Percentiles rank a stretch among this genome's conserved stretches.
These are phyloP conservation scores for Albizia julibrissin DNA, from an alignment of 306 rosid genomes.

Conservation along the genomic window DNA sequence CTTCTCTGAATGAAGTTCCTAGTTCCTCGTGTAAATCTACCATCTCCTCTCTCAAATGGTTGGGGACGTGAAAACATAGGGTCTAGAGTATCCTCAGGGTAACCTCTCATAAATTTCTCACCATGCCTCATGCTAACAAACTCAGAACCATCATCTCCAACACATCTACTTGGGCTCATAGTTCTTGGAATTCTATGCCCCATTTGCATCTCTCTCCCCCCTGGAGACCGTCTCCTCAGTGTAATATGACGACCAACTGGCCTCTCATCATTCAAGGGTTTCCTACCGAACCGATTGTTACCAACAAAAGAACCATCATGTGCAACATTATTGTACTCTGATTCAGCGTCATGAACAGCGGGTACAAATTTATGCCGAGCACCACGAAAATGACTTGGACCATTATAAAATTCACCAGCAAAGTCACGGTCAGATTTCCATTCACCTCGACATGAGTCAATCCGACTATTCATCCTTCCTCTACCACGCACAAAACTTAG, in stretches of 20 bases:
- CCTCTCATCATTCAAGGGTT: constrained; percentile 58
- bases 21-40: constrained; percentile 71
- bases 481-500: constrained; percentile 71
- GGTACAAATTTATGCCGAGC: constrained; percentile 68
- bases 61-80: constrained; percentile 62
- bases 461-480: constrained; percentile 55
- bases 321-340: constrained; percentile 61
- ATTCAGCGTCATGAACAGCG: constrained; percentile 50
- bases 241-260: constrained; percentile 52
- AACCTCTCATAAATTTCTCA: constrained; percentile 66
- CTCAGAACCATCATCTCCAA: constrained; percentile 63
- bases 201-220: constrained; percentile 62
- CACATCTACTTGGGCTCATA: constrained; percentile 68
- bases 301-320: constrained; percentile 62
- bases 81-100: constrained; percentile 55
- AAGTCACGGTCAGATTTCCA: constrained; percentile 70
- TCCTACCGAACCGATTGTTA: constrained; percentile 73
- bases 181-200: constrained; percentile 64
- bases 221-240: constrained; percentile 79
- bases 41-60: constrained; percentile 61
- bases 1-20: constrained; percentile 74
- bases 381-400: constrained; percentile 64
- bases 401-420: constrained; percentile 62
- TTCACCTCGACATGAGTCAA: constrained; percentile 53
- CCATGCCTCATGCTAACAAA: constrained; percentile 61